These are phyloP conservation scores for Neodidymelliopsis sp. DNA, from an alignment of 2,329 filamentous ascomycete species.

Conservation along the genomic window DNA sequence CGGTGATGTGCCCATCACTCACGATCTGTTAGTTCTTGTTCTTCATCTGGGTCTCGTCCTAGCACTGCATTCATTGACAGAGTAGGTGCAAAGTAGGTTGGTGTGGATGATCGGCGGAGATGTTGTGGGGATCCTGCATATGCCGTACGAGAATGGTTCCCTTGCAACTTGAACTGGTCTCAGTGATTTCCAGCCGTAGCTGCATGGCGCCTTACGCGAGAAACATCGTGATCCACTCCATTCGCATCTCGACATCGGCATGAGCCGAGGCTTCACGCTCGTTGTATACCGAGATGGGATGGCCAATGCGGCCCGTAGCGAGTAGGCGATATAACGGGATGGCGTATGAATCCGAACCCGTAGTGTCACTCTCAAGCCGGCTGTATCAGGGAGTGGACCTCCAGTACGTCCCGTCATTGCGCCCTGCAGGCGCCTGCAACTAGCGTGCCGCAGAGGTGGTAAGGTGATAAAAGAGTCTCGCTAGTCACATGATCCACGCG, in stretches of 20 bases:
- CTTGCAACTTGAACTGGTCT: conserved; percentile 34
- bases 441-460: conserved; percentile 24
- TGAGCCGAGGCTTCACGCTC: conserved; percentile 22
- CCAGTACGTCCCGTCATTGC: conserved; percentile 26
- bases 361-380: conserved; percentile 21
- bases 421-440: conserved; percentile 28
- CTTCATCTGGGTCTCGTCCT: conserved; percentile 1
- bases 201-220: conserved; percentile 34
- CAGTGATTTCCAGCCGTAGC: conserved; percentile 29
- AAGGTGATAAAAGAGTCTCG: conserved; percentile 27
- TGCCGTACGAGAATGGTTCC: conserved; percentile 21
- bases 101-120: conserved; percentile 27
- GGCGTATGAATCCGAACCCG: conserved; percentile 32
- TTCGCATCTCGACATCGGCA: conserved; percentile 33
- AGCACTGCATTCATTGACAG: background rate
- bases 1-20: conserved; percentile 3
- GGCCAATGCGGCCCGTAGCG: conserved; percentile 28
- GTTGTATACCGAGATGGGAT: conserved; percentile 19
- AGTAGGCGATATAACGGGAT: conserved; percentile 25
- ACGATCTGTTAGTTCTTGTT: conserved; percentile 16
- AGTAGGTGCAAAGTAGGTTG: background rate
- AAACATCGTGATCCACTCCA: conserved; percentile 34
- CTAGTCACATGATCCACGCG: conserved; percentile 34
- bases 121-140: conserved; percentile 19
- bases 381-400: conserved; percentile 19